Percentiles rank a stretch among this genome's conserved stretches.
phyloP scores from a whole-genome alignment of 148 eudicot genomes.

The Rhododendron ferrugineum region DNA sequence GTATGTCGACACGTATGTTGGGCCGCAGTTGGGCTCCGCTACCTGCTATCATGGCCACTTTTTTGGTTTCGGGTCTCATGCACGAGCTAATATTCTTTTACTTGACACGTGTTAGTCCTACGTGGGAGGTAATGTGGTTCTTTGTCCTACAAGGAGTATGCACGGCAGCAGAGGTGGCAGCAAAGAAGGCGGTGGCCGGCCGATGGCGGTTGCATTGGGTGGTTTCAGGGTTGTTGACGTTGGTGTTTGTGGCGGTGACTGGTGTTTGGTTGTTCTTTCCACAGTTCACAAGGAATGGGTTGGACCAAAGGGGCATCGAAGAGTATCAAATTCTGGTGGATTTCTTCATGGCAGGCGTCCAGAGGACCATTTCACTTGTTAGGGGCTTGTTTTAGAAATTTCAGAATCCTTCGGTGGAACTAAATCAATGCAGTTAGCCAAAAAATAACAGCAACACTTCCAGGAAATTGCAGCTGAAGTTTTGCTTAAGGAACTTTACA shows the following conservation, averaged over 20 bases:
- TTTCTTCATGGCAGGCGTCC: conserved; percentile 14
- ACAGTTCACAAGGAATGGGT: conserved; percentile 36
- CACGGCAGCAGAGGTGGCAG: conserved; percentile 28
- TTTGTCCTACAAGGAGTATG: conserved; percentile 48
- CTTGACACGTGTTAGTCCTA: conserved; percentile 35
- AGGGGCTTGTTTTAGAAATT: neutral
- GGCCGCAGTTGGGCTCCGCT: conserved; percentile 17
- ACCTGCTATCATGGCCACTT: conserved; percentile 25
- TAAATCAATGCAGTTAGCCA: neutral
- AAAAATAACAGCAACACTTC: neutral
- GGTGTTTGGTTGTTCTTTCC: conserved; percentile 53
- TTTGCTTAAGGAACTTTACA: neutral
- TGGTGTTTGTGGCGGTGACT: conserved; percentile 41
- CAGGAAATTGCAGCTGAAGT: neutral
- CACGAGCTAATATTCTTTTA: conserved; percentile 46
- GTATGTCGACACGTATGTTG: neutral
- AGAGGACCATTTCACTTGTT: neutral
- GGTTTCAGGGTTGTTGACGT: conserved; percentile 34
- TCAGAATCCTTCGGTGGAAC: conserved; percentile 5
- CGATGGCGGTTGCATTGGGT: conserved; percentile 22
- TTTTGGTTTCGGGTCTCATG: conserved; percentile 55
- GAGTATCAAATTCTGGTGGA: conserved; percentile 30
- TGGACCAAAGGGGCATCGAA: conserved; percentile 26
- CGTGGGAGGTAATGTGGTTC: conserved; percentile 67
- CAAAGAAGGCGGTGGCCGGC: conserved; percentile 29